A percentile compares a stretch with the other conserved stretches of the same genome.
phyloP scores from a whole-genome alignment of 2,329 filamentous ascomycete species.

The Ophiostoma angusticollis region DNA sequence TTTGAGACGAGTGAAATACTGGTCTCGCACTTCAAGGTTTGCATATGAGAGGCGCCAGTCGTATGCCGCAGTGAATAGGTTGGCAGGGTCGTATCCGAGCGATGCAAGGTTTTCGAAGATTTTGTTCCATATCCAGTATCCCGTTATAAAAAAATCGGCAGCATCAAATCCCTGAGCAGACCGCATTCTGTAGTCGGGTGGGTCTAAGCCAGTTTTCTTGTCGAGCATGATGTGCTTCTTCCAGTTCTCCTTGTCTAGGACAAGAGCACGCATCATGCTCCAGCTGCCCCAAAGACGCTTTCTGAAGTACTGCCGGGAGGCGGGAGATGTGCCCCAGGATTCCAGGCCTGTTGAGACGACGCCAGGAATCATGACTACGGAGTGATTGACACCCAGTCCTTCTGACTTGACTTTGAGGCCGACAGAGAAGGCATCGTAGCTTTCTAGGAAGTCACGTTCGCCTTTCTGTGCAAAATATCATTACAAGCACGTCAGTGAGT shows the following conservation, averaged over 20 bases:
- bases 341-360: conserved; percentile 96
- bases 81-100: conserved; percentile 84
- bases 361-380: conserved; percentile 92
- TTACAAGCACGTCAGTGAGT: conserved; percentile 1
- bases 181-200: conserved; percentile 76
- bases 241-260: conserved; percentile 87
- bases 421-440: conserved; percentile 88
- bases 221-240: conserved; percentile 97
- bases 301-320: conserved; percentile 80
- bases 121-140: conserved; percentile 99
- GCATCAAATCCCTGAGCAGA: conserved; percentile 96
- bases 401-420: conserved; percentile 71
- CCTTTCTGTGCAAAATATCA: conserved; percentile 44
- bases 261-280: conserved; percentile 95
- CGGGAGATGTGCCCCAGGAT: conserved; percentile 84
- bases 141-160: conserved; percentile 83
- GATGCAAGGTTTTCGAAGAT: conserved; percentile 94
- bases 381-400: conserved; percentile 70
- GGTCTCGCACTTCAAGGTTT: conserved; percentile 81
- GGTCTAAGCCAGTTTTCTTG: conserved; percentile 79
- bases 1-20: conserved; percentile 88
- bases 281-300: conserved; percentile 95
- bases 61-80: conserved; percentile 57
- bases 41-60: conserved; percentile 89
- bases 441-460: conserved; percentile 69